Evolutionary conservation across 345 rosid genomes (phyloP), one percentile per base, ranked within the genome.

Genomic region (Eucalyptus dawsonii): DNA sequence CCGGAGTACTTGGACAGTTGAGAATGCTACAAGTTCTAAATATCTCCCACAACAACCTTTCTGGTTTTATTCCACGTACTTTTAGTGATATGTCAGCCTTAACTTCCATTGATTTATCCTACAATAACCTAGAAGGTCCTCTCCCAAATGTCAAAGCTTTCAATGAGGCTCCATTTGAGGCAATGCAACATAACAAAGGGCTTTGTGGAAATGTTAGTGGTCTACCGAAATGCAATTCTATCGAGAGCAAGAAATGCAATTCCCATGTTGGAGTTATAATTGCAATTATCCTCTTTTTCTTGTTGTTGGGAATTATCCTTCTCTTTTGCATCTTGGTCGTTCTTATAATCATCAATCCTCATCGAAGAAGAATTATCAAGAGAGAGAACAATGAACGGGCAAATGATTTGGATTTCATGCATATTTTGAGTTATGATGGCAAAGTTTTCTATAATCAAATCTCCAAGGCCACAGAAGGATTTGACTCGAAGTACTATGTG

Each of bases 11-110:
- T 11, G 87, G 91, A n/a, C 49, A 86, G 25, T 42, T 91, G 50
- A n/a, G 11, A 12, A 72, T 51, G 67, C 53, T 90, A 21, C 88
- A 90, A 40, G 50, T 29, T 6, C 80, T 92, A 50, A 90, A 90
- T 44, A 45, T 92, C 7, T 90, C 94, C 22, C 89, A 89, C 67
- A 92, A 91, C 29, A 51, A 24, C 47, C 88, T 92, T 19, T 88
- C 14, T 14, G 89, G 91, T 42, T 27, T 85, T n/a, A 87, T 91
- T 67, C 94, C 93, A 29, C 25, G 3, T 6, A 19, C 87, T 31
- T 69, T 91, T 45, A 40, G 17, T 19, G 49, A 86, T 45, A 50
- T 92, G 90, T 40, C 8, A 22, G 42, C 91, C 40, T 86, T 91
- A 90, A 14, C 54, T 16, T 34, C 44, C 87, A 45, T 89, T 11